Conservation (phyloP, 208 protist genomes). For the Phytomonas sp. region DNA sequence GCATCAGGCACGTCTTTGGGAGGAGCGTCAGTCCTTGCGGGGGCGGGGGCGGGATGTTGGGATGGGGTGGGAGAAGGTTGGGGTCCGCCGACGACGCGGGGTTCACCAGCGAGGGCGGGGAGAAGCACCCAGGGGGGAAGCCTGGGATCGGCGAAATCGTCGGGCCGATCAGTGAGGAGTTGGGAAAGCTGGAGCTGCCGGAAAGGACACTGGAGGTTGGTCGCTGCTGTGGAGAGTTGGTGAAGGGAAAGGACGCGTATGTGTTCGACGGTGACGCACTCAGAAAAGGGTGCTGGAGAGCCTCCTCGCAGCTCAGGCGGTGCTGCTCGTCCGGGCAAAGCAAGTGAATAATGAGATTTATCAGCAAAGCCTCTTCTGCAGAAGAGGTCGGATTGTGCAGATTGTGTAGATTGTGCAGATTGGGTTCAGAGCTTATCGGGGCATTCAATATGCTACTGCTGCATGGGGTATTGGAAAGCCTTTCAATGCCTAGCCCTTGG, state of each 20-base stretch:
- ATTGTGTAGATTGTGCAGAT: not conserved
- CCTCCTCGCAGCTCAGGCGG: slow-evolving; percentile 58
- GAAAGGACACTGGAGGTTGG: not conserved
- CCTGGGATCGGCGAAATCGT: not conserved
- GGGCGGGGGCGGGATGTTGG: not conserved
- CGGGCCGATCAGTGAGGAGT: not conserved
- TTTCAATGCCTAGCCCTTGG: not conserved
- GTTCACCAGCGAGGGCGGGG: not conserved
- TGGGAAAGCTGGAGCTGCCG: not conserved
- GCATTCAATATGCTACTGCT: slow-evolving; percentile 14
- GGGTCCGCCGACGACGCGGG: not conserved
- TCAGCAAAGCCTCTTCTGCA: slow-evolving; percentile 34
- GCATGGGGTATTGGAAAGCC: slow-evolving; percentile 7
- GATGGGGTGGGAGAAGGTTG: not conserved
- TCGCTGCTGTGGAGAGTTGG: not conserved
- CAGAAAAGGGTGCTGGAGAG: slow-evolving; percentile 53
- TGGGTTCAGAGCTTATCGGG: slow-evolving; percentile 1
- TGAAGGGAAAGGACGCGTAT: slow-evolving; percentile 2
- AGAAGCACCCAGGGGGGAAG: not conserved
- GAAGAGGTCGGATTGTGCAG: slow-evolving; percentile 3
- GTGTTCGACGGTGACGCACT: not conserved
- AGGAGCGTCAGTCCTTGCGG: not conserved
- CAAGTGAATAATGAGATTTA: slow-evolving; percentile 58
- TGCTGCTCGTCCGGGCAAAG: slow-evolving; percentile 54
- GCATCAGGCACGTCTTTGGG: too few relatives aligned